phyloP scores from a whole-genome alignment of 805 yeast genomes.

The Hanseniaspora singularis region DNA sequence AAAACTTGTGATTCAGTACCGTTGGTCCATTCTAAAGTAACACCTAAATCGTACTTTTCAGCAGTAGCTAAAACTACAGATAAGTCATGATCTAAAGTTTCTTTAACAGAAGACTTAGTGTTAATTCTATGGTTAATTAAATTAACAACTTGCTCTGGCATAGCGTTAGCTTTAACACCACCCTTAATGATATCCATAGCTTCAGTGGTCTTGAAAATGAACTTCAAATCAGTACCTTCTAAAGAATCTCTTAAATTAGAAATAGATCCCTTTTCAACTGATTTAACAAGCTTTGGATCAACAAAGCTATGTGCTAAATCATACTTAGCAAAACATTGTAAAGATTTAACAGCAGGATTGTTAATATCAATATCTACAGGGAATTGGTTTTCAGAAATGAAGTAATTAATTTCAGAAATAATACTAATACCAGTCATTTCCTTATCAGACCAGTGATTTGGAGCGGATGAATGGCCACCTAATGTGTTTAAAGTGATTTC shows the following conservation, averaged over 20 bases:
- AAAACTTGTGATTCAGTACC: constrained; percentile 15
- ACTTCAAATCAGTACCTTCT: constrained; percentile 14
- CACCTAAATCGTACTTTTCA: constrained; percentile 17
- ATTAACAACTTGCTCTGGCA: constrained; percentile 46
- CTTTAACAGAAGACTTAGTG: constrained; percentile 36
- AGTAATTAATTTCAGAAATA: constrained; percentile 40
- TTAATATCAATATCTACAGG: constrained; percentile 33
- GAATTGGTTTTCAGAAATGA: constrained; percentile 46
- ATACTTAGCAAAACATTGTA: constrained; percentile 38
- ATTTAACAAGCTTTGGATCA: constrained; percentile 24
- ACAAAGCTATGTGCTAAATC: constrained; percentile 14
- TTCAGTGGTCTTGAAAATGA: constrained; percentile 42
- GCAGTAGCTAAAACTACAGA: constrained; percentile 16
- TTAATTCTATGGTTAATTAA: constrained; percentile 48
- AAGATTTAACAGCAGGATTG: constrained; percentile 44
- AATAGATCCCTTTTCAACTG: constrained; percentile 31
- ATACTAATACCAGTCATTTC: constrained; percentile 61
- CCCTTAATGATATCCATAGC: constrained; percentile 51
- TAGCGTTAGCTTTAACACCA: constrained; percentile 56
- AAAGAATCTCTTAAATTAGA: constrained; percentile 26
- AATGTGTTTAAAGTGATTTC: constrained; percentile 36
- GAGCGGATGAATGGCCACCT: constrained; percentile 65
- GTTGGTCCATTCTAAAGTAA: constrained; percentile 15
- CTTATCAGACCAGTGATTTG: constrained; percentile 36
- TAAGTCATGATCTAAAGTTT: constrained; percentile 29